phyloP scores from a whole-genome alignment of 768 basidiomycete species.

The Lyophyllum shimeji region DNA sequence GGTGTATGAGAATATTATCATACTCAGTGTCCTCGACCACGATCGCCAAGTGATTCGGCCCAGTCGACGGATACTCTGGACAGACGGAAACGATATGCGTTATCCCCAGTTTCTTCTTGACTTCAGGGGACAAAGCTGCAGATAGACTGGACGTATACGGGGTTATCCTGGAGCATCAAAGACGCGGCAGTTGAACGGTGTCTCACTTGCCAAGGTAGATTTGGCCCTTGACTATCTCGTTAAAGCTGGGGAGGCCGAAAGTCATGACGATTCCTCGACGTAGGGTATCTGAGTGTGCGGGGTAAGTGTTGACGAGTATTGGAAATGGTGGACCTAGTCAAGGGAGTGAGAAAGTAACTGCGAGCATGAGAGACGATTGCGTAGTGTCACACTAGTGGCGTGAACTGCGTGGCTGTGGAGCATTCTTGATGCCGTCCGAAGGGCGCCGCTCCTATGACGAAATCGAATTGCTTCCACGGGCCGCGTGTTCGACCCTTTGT shows the following conservation, averaged over 20 bases:
- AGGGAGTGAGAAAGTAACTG: background rate
- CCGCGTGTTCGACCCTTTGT: background rate
- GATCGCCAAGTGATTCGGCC: slow-evolving; percentile 38
- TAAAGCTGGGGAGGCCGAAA: slow-evolving; percentile 23
- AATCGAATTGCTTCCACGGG: background rate
- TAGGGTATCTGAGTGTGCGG: background rate
- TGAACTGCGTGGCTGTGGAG: slow-evolving; percentile 4
- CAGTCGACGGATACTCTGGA: slow-evolving; percentile 47
- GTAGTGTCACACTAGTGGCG: background rate
- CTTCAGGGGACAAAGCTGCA: slow-evolving; percentile 32
- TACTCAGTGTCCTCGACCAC: slow-evolving; percentile 46
- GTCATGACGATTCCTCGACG: slow-evolving; percentile 5
- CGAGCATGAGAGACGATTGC: background rate
- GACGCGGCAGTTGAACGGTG: slow-evolving; percentile 4
- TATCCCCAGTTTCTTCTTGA: slow-evolving; percentile 34
- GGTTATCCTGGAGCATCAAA: background rate
- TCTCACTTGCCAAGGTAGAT: slow-evolving; percentile 44
- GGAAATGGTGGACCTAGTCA: slow-evolving; percentile 2
- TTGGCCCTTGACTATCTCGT: slow-evolving; percentile 36
- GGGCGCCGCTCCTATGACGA: background rate
- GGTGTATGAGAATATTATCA: slow-evolving; percentile 59
- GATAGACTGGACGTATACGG: slow-evolving; percentile 29
- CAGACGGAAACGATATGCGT: slow-evolving; percentile 61
- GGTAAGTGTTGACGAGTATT: background rate
- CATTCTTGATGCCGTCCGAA: background rate